Evolutionary conservation across 108 stramenopile genomes (phyloP).

Genomic region (Fragilaria crotonensis): DNA sequence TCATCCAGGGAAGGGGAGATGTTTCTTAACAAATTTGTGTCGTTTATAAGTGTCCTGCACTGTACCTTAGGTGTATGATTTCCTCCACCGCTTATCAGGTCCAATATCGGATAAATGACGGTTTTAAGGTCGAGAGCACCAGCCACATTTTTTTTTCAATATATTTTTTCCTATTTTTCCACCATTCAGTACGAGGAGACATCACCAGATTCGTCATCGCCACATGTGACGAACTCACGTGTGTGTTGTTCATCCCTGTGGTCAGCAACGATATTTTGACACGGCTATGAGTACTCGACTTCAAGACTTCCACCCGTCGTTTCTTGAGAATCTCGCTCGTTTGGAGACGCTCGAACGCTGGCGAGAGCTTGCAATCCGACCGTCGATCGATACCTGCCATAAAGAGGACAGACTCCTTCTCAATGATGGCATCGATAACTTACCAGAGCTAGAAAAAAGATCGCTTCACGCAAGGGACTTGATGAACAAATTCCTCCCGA

Average conservation of each 20-base stretch:
- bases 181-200: slow-evolving; percentile 20
- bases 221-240: slow-evolving; percentile 27
- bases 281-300: not conserved
- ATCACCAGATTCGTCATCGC: slow-evolving; percentile 25
- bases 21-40: no score
- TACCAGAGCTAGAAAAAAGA: slow-evolving; percentile 7
- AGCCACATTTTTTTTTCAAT: no score
- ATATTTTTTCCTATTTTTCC: no score
- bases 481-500: slow-evolving; percentile 21
- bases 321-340: not conserved
- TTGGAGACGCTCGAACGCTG: slow-evolving; percentile 20
- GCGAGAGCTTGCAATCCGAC: slow-evolving; percentile 31
- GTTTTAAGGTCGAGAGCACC: no score
- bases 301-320: not conserved
- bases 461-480: slow-evolving; percentile 9
- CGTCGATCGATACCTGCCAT: slow-evolving; percentile 11
- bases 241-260: slow-evolving; percentile 18
- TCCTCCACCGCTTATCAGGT: no score
- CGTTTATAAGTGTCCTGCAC: no score
- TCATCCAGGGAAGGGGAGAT: no score
- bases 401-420: slow-evolving; percentile 18
- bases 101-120: no score
- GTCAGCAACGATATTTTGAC: slow-evolving; percentile 13
- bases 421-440: slow-evolving; percentile 9
- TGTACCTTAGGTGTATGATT: no score